Evolutionary conservation across 495 filamentous ascomycete genomes (phyloP), one percentile per base, ranked within the genome.

Genomic region (Annulohypoxylon stygium): DNA sequence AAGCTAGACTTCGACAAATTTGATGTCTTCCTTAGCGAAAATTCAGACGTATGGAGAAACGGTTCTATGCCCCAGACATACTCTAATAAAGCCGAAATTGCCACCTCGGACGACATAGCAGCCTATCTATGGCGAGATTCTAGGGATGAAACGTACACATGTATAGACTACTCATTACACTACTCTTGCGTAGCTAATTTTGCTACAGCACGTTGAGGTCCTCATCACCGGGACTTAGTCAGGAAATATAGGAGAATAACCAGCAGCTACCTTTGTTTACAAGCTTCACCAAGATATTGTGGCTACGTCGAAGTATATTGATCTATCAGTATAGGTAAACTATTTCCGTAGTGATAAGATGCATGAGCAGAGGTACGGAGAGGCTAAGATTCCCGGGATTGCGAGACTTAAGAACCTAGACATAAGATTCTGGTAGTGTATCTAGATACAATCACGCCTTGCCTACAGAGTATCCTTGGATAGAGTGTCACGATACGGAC

Each of bases 291-390:
- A 61, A 3, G 58, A 76, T 10, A 71, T 76, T 30, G 54, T 62
- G 34, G 53, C 67, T 39, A 69, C 71, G 4, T 76, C 68, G 14
- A 78, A 78, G 11, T 79, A 75, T 47, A 20, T 48, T 20, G 73
- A 68, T 14, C 63, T 79, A 14, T 60, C 74, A 8, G 61, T 76
- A 11, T 85, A 85, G 55, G 71, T 83, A 34, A 82, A 76, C 45
- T 85, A 82, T 64, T 78, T 76, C 14, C 69, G 75, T 47, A 81
- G 83, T n/a, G 81, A 85, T 59, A 83, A 86, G 63, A 73, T 61
- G 3, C 69, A 72, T 2, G 78, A 74, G 51, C 72, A 76, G 10
- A 54, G 70, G 30, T 82, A 79, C 30, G 73, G 79, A 0, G 74
- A 67, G 18, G 53, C 73, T 34, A 81, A 81, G 48, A 62, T 84